These are phyloP conservation scores for Daldinia decipiens DNA, from an alignment of 495 filamentous ascomycete genomes.

Conservation along the genomic window DNA sequence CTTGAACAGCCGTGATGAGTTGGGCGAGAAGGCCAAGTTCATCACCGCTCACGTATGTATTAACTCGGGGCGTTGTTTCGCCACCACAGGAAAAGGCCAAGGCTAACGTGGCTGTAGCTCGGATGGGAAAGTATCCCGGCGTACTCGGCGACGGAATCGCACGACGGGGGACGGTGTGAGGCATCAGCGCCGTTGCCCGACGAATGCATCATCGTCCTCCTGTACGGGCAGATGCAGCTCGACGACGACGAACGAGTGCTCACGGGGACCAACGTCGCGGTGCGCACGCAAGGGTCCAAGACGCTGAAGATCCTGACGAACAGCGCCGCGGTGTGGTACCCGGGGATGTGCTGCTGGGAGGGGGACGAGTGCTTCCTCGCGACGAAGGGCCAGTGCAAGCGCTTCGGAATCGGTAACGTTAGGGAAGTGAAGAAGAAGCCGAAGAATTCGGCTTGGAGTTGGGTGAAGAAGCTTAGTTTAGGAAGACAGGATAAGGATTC, in stretches of 20 bases:
- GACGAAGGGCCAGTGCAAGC: conserved; percentile 2
- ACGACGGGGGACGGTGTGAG: background rate
- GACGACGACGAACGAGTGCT: conserved; percentile 1
- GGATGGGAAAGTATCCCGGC: background rate
- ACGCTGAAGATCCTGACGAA: conserved; percentile 5
- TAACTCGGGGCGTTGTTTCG: background rate
- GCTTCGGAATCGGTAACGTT: conserved; percentile 8
- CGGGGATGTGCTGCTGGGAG: conserved; percentile 7
- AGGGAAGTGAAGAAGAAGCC: conserved; percentile 3
- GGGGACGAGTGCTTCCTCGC: conserved; percentile 5
- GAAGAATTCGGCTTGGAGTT: background rate
- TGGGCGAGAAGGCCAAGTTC: background rate
- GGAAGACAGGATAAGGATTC: background rate
- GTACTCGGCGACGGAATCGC: background rate
- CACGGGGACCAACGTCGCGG: conserved; percentile 2
- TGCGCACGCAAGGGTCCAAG: conserved; percentile 8
- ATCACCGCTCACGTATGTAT: background rate
- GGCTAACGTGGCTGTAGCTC: background rate
- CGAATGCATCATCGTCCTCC: conserved; percentile 2
- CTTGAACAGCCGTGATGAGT: background rate
- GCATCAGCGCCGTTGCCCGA: background rate
- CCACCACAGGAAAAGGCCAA: background rate
- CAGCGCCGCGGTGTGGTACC: conserved; percentile 18
- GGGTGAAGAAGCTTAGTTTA: background rate
- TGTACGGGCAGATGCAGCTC: conserved; percentile 12